Evolutionary conservation across 2,329 filamentous ascomycete species (phyloP).

Genomic region (Penicillium psychrosexuale): DNA sequence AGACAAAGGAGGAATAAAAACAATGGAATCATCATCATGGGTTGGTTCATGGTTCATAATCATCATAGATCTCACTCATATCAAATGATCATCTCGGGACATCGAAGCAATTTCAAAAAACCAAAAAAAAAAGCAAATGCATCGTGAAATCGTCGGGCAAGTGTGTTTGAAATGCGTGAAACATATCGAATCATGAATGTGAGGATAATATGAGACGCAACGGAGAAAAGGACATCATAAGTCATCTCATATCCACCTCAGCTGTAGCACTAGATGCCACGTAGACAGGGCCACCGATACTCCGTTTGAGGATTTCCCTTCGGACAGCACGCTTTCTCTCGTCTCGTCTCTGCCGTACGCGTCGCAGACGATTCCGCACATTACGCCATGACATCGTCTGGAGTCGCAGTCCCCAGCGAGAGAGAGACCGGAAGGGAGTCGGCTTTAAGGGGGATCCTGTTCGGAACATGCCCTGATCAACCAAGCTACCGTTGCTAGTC

Average conservation of each 20-base stretch:
- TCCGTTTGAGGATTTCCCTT: conserved; percentile 53
- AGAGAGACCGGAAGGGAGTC: conserved; percentile 32
- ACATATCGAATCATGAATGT: conserved; percentile 13
- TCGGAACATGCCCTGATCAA: conserved; percentile 29
- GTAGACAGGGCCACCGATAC: conserved; percentile 49
- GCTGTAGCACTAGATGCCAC: conserved; percentile 33
- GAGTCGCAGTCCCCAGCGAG: conserved; percentile 47
- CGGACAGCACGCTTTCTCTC: conserved; percentile 51
- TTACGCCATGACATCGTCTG: conserved; percentile 52
- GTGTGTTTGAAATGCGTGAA: conserved; percentile 4
- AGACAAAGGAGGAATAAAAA: conserved; percentile 4
- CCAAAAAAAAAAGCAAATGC: conserved; percentile 10
- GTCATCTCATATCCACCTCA: conserved; percentile 13
- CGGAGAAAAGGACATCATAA: not conserved
- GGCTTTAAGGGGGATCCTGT: conserved; percentile 33
- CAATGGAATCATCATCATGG: conserved; percentile 11
- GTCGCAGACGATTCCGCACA: conserved; percentile 48
- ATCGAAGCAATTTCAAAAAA: conserved; percentile 4
- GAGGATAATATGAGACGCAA: conserved; percentile 6
- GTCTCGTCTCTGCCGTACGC: conserved; percentile 42
- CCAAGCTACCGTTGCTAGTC: conserved; percentile 33
- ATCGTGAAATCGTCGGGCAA: conserved; percentile 15
- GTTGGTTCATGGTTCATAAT: conserved; percentile 17
- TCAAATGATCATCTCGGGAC: conserved; percentile 10
- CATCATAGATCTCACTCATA: conserved; percentile 21